Evolutionary conservation across 495 filamentous ascomycete species (phyloP), one percentile per base, ranked within the genome.

Genomic region (Copromyces sp.): DNA sequence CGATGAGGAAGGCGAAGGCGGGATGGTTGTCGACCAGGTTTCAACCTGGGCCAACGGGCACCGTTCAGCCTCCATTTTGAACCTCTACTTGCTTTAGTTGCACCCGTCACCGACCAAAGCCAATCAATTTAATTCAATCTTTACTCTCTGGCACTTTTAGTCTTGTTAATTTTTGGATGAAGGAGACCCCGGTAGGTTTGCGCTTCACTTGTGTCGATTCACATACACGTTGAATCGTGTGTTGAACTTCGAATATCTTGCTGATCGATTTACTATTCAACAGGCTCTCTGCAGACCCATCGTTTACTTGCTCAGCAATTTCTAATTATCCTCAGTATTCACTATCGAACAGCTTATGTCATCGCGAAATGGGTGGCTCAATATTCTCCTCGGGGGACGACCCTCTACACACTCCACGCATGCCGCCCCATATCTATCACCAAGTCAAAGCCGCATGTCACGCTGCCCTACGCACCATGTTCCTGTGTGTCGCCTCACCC

Each of bases 351-450:
- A 65, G 53, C 29, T 65, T 16, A 35, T 9, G 14, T 38, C 11
- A 11, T 39, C 40, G 9, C 70, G 74, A 12, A 35, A 91, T 91
- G 89, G 89, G 89, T 4, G 89, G 89, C 5, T 80, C 78, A 8
- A 86, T 86, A 1, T 91, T 91, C 74, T 73, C 84, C 6, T 76
- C 78, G 2, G 81, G 81, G 68, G 68, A 75, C 16, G 75, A 82
- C 17, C 77, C 80, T 2, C 83, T 89, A 1, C 76, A 70, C 70
- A 91, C 88, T 1, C 89, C 90, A 2, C 88, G 89, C 11, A 89
- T 91, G 83, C 81, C 83, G 4, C 78, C 83, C 6, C 68, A 72
- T 0, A 77, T 88, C 72, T 90, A 91, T 74, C 72, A 73, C 41
- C 73, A 75, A 4, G 77, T 88, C 1, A 81, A 81, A 4, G 73